phyloP scores from a whole-genome alignment of 2,329 filamentous ascomycete genomes.

The Claviceps purpurea region DNA sequence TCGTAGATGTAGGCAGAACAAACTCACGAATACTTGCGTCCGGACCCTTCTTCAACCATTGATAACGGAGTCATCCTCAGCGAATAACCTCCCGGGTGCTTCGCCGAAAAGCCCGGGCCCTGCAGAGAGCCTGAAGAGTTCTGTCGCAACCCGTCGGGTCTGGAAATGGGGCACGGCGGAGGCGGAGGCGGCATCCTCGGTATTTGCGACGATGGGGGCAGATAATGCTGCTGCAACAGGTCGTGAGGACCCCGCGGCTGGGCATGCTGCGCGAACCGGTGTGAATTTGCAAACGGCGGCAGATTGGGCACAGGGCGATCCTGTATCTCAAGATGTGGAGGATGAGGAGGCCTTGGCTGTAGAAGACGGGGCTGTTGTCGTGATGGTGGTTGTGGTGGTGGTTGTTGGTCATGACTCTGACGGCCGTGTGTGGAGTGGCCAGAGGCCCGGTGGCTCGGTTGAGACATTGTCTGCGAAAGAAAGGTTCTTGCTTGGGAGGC shows the following conservation, averaged over 20 bases:
- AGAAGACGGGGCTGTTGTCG: conserved; percentile 2
- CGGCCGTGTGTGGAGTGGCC: neutral
- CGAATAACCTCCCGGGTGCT: conserved; percentile 8
- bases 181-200: conserved; percentile 1
- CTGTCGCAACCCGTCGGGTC: conserved; percentile 12
- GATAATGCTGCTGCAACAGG: conserved; percentile 8
- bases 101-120: conserved; percentile 6
- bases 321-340: conserved; percentile 10
- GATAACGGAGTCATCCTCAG: conserved; percentile 16
- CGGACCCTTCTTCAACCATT: conserved; percentile 20
- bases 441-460: conserved; percentile 12
- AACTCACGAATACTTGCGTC: conserved; percentile 22
- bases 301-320: neutral
- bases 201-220: conserved; percentile 7
- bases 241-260: conserved; percentile 1
- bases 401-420: neutral
- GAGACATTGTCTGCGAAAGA: conserved; percentile 14
- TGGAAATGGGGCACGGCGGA: conserved; percentile 8
- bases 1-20: neutral
- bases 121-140: neutral
- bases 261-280: conserved; percentile 7
- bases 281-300: conserved; percentile 9
- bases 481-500: no score
- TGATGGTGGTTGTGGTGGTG: conserved; percentile 3
- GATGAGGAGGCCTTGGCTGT: conserved; percentile 4